Evolutionary conservation across 768 basidiomycete species (phyloP).

Genomic region (Phaeotremella fagi): DNA sequence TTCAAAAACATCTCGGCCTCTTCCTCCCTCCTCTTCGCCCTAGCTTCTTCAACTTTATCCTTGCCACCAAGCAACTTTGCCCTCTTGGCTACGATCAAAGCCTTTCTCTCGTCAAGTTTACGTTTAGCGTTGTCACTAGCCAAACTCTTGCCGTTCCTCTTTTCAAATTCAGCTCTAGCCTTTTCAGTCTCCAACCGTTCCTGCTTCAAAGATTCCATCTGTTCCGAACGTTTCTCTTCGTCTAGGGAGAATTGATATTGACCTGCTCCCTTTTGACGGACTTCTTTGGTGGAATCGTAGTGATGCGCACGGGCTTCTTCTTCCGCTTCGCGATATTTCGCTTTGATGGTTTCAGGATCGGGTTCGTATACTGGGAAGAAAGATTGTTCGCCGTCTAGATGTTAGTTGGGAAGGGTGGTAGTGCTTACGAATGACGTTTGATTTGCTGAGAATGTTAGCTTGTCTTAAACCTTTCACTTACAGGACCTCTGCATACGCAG

Average conservation of each 20-base stretch:
- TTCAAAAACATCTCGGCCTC: conserved; percentile 35
- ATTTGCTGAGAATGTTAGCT: conserved; percentile 22
- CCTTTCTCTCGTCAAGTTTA: conserved; percentile 40
- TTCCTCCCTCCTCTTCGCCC: conserved; percentile 20
- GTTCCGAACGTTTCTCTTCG: conserved; percentile 66
- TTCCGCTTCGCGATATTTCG: conserved; percentile 58
- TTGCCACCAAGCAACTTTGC: conserved; percentile 36
- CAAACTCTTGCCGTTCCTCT: conserved; percentile 42
- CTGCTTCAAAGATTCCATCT: conserved; percentile 76
- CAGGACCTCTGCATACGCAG: conserved; percentile 45
- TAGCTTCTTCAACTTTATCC: conserved; percentile 25
- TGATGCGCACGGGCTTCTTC: conserved; percentile 70
- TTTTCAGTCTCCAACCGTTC: conserved; percentile 68
- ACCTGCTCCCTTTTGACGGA: conserved; percentile 81
- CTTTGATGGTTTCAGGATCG: conserved; percentile 57
- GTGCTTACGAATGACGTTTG: conserved; percentile 43
- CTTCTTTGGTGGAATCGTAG: conserved; percentile 76
- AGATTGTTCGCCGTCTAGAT: conserved; percentile 62
- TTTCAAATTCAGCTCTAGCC: conserved; percentile 56
- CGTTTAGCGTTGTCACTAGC: conserved; percentile 35
- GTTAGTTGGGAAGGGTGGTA: conserved; percentile 1
- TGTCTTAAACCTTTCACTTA: conserved; percentile 26
- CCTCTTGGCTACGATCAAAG: conserved; percentile 40
- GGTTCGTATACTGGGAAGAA: conserved; percentile 87
- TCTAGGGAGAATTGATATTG: conserved; percentile 88